These are phyloP conservation scores for Alloteropsis semialata DNA, from an alignment of 176 grass and related monocot genomes.

Conservation along the genomic window DNA sequence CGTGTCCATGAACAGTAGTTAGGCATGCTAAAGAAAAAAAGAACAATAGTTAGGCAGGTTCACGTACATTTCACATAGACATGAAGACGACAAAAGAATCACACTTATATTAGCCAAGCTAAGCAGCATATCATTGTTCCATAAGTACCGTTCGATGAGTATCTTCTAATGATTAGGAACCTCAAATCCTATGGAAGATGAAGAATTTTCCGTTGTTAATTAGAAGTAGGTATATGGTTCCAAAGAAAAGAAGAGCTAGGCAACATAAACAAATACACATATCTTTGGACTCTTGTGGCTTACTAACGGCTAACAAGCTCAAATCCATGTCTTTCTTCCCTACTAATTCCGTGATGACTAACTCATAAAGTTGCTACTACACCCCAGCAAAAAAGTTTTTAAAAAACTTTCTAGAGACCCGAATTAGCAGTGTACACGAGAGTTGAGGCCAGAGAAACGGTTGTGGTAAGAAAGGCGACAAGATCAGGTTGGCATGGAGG, in stretches of 20 bases:
- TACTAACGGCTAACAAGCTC: background rate
- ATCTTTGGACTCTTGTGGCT: background rate
- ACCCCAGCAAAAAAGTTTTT: background rate
- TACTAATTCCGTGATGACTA: background rate
- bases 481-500: slow-evolving; percentile 12
- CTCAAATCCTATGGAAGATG: background rate
- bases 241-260: background rate
- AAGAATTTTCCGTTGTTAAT: background rate
- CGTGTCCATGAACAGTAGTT: background rate
- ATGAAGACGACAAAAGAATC: background rate
- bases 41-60: slow-evolving; percentile 3
- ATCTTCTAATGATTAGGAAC: background rate
- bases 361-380: background rate
- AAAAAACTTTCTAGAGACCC: background rate
- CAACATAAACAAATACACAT: background rate
- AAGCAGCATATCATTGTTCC: background rate
- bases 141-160: background rate
- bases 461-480: background rate
- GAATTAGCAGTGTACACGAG: background rate
- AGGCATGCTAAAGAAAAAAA: too few relatives aligned
- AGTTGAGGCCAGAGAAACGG: background rate
- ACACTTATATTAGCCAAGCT: too few relatives aligned
- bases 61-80: background rate
- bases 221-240: background rate
- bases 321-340: background rate